Evolutionary conservation across 805 yeast genomes (phyloP).

Genomic region (Candida chauliodis): DNA sequence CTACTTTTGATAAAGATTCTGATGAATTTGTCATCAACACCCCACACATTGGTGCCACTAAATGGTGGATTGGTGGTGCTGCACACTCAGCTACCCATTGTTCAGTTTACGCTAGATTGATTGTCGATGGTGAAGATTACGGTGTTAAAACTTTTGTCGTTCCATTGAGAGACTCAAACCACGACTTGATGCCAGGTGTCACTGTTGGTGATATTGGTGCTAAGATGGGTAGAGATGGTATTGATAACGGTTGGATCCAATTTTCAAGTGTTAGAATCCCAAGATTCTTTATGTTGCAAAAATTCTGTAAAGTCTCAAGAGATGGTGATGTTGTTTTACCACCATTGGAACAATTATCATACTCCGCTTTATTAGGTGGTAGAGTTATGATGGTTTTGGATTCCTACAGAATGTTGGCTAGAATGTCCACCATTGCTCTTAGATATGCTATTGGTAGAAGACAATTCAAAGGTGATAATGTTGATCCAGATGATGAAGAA

Average conservation of each 20-base stretch:
- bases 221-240: slow-evolving; percentile 48
- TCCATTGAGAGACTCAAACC: slow-evolving; percentile 43
- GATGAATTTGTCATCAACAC: slow-evolving; percentile 44
- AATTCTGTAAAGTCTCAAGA: slow-evolving; percentile 37
- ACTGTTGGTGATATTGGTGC: slow-evolving; percentile 46
- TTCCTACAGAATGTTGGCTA: slow-evolving; percentile 40
- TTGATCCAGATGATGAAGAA: slow-evolving; percentile 16
- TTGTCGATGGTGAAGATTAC: slow-evolving; percentile 42
- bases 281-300: slow-evolving; percentile 44
- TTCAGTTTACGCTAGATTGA: slow-evolving; percentile 39
- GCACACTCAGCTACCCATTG: slow-evolving; percentile 46
- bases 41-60: slow-evolving; percentile 47
- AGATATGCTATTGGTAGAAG: slow-evolving; percentile 46
- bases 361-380: slow-evolving; percentile 42
- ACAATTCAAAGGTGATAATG: slow-evolving; percentile 37
- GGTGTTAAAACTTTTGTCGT: slow-evolving; percentile 46
- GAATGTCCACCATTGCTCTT: slow-evolving; percentile 40
- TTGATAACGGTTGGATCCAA: slow-evolving; percentile 49
- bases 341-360: slow-evolving; percentile 44
- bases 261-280: slow-evolving; percentile 42
- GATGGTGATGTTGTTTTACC: slow-evolving; percentile 41
- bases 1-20: slow-evolving; percentile 38
- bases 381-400: slow-evolving; percentile 44
- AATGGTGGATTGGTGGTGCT: slow-evolving; percentile 52
- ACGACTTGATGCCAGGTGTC: slow-evolving; percentile 41